Evolutionary conservation across 257 asterid species (phyloP).

Genomic region (Penstemon newberryi): DNA sequence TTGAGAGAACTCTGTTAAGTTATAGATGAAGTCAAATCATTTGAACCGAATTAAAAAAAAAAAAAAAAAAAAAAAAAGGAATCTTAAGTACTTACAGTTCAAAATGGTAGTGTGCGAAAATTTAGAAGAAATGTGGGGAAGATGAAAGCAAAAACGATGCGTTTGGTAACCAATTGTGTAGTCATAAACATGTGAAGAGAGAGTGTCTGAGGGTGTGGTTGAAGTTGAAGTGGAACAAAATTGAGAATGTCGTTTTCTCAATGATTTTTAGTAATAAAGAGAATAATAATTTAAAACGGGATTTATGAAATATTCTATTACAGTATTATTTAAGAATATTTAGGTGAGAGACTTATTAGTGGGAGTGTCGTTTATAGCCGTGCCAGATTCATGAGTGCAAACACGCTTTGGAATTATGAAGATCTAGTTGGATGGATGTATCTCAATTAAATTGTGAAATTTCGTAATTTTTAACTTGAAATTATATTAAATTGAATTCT

Average conservation of each 20-base stretch:
- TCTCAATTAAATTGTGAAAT: no score
- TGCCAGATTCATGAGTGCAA: no score
- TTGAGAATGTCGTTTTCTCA: constrained; percentile 31
- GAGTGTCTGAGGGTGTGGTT: neutral
- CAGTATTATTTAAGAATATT: no score
- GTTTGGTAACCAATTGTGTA: constrained; percentile 27
- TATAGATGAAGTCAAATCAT: neutral
- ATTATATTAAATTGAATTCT: no score
- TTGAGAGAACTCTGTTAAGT: neutral
- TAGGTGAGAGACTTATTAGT: no score
- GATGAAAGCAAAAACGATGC: constrained; percentile 27
- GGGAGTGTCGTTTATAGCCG: no score
- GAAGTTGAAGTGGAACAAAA: constrained; percentile 17
- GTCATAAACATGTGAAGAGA: constrained; percentile 16
- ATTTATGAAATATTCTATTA: constrained; percentile 23
- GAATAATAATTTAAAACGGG: neutral
- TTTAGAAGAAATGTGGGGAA: constrained; percentile 26
- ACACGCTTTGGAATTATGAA: no score
- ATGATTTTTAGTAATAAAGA: neutral
- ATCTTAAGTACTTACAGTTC: constrained; percentile 28
- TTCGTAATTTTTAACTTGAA: no score
- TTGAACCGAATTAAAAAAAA: neutral
- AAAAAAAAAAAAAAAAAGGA: neutral
- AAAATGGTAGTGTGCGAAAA: constrained; percentile 1
- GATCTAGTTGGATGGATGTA: no score